phyloP scores from a whole-genome alignment of 768 basidiomycete genomes.

The Lepiota brunneoincarnata region DNA sequence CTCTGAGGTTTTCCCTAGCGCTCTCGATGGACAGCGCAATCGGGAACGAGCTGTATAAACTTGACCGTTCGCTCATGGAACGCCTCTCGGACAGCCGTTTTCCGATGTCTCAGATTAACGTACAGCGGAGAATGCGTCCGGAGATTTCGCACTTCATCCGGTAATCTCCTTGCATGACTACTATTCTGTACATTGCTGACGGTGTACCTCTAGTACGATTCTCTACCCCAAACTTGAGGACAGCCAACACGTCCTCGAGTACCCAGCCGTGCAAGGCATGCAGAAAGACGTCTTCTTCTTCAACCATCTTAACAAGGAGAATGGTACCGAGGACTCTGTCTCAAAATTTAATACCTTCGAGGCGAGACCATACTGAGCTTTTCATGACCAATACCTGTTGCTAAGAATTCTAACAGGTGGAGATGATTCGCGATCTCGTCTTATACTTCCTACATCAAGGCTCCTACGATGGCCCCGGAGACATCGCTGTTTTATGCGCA shows the following conservation, averaged over 20 bases:
- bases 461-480: constrained; percentile 41
- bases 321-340: constrained; percentile 54
- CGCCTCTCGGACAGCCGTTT: constrained; percentile 55
- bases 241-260: constrained; percentile 45
- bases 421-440: constrained; percentile 43
- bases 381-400: background rate
- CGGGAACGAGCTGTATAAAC: constrained; percentile 54
- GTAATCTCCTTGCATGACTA: constrained; percentile 24
- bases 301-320: constrained; percentile 59
- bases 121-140: constrained; percentile 77
- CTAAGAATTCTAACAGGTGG: constrained; percentile 26
- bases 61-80: constrained; percentile 78
- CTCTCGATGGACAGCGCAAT: constrained; percentile 67
- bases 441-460: constrained; percentile 44
- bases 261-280: constrained; percentile 62
- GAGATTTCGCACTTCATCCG: constrained; percentile 60
- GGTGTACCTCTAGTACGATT: constrained; percentile 37
- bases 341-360: constrained; percentile 71
- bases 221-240: constrained; percentile 63
- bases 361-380: constrained; percentile 40
- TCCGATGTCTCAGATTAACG: constrained; percentile 66
- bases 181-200: background rate
- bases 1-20: constrained; percentile 32
- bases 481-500: constrained; percentile 46
- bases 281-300: constrained; percentile 66